Conservation (phyloP, 108 stramenopile genomes). For the Parietichytrium sp. region DNA sequence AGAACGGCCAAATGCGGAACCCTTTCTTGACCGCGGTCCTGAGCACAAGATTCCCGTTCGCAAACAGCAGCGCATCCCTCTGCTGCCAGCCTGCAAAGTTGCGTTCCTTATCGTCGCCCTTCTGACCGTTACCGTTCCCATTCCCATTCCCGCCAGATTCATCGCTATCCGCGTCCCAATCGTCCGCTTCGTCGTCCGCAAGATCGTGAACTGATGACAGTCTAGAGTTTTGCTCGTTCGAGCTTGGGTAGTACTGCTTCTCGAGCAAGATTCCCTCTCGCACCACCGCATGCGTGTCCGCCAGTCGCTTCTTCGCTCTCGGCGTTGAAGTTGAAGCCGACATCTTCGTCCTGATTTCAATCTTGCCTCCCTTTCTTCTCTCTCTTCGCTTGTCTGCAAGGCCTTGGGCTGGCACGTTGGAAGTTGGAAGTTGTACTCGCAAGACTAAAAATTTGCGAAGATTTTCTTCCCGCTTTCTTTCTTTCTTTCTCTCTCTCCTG, state of each 20-base stretch:
- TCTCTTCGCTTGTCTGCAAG: too few species aligned
- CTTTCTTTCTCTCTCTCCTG: too few species aligned
- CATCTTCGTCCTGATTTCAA: too few species aligned
- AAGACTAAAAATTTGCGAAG: too few species aligned
- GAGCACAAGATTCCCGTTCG: constrained; percentile 17
- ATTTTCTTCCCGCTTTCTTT: too few species aligned
- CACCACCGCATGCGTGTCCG: neutral
- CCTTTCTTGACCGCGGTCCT: neutral
- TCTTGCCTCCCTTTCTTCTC: too few species aligned
- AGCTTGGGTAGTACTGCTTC: neutral
- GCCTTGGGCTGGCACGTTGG: too few species aligned
- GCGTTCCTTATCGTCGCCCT: neutral
- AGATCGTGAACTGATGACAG: neutral
- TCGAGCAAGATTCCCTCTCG: constrained; percentile 36
- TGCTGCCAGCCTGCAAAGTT: constrained; percentile 8
- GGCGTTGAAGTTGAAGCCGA: neutral
- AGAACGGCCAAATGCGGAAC: constrained; percentile 25
- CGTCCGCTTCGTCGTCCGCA: neutral
- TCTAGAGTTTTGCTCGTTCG: neutral
- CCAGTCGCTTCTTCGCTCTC: neutral
- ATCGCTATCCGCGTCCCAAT: constrained; percentile 2
- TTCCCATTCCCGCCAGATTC: neutral
- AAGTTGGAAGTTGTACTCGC: too few species aligned
- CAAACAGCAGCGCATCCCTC: constrained; percentile 18
- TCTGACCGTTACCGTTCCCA: neutral